Conservation (phyloP, 441 rosid species). For the Capsella rubella region DNA sequence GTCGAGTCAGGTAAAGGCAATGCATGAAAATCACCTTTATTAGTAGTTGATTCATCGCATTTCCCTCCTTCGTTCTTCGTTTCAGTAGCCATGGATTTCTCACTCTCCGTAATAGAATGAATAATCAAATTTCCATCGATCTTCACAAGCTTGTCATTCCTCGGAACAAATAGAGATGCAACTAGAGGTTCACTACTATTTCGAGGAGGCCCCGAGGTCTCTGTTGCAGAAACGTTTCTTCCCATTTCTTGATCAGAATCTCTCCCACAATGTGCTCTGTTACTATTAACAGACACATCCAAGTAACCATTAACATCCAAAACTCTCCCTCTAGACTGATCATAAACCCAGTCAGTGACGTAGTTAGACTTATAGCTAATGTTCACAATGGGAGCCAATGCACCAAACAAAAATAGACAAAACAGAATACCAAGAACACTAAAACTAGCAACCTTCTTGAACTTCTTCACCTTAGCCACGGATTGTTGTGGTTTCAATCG, state of each 20-base stretch:
- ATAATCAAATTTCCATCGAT: slow-evolving; percentile 97
- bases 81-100: slow-evolving; percentile 74
- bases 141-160: slow-evolving; percentile 95
- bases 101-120: slow-evolving; percentile 86
- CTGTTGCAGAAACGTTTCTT: slow-evolving; percentile 40
- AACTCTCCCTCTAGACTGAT: slow-evolving; percentile 61
- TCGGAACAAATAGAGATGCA: slow-evolving; percentile 94
- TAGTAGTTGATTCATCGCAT: slow-evolving; percentile 48
- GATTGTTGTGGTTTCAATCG: slow-evolving; percentile 63
- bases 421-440: slow-evolving; percentile 83
- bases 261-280: slow-evolving; percentile 48
- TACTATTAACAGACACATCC: slow-evolving; percentile 37
- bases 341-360: slow-evolving; percentile 49
- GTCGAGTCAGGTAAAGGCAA: slow-evolving; percentile 56
- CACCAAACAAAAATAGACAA: slow-evolving; percentile 77
- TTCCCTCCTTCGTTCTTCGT: slow-evolving; percentile 33
- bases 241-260: slow-evolving; percentile 45
- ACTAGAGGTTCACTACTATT: slow-evolving; percentile 76
- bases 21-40: slow-evolving; percentile 58
- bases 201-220: slow-evolving; percentile 39
- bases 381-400: slow-evolving; percentile 70
- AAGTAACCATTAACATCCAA: slow-evolving; percentile 44
- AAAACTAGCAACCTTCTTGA: slow-evolving; percentile 90
- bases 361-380: slow-evolving; percentile 53
- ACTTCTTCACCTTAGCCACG: slow-evolving; percentile 57